Conservation (phyloP, 208 protist genomes). For the Wallacemonas rigidus region DNA sequence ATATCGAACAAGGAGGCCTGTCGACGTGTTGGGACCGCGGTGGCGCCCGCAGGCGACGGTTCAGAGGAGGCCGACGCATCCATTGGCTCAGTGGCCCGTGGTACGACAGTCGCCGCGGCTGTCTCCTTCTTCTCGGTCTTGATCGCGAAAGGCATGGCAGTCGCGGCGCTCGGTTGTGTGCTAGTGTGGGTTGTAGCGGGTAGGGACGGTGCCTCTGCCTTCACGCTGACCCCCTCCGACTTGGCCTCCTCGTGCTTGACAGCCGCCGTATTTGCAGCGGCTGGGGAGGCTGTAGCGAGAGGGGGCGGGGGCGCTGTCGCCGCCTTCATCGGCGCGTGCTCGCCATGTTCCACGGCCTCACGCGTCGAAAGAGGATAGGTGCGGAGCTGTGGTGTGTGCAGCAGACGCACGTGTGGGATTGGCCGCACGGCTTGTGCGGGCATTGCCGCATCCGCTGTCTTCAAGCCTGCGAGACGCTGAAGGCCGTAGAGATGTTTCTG, state of each 20-base stretch:
- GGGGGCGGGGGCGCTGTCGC: no score
- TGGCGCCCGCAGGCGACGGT: not conserved
- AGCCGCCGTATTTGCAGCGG: not conserved
- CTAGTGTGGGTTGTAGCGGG: not conserved
- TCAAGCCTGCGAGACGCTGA: not conserved
- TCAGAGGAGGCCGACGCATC: not conserved
- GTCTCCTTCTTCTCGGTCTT: constrained; percentile 10
- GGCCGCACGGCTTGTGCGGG: not conserved
- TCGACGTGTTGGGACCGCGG: constrained; percentile 9
- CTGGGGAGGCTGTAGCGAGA: not conserved
- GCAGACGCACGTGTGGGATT: not conserved
- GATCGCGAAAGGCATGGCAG: not conserved
- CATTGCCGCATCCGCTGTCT: not conserved
- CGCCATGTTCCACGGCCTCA: constrained; percentile 15
- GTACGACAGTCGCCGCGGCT: not conserved
- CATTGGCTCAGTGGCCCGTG: not conserved
- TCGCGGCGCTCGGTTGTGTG: not conserved
- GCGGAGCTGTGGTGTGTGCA: constrained; percentile 22
- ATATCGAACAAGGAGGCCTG: constrained; percentile 45
- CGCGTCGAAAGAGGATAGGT: constrained; percentile 29
- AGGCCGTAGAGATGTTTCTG: constrained; percentile 12
- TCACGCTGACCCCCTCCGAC: not conserved
- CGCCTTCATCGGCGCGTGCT: not conserved
- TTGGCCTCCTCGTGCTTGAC: not conserved
- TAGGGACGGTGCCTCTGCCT: not conserved